These are phyloP conservation scores for Primulina tabacum DNA, from an alignment of 257 asterid genomes.

Conservation along the genomic window DNA sequence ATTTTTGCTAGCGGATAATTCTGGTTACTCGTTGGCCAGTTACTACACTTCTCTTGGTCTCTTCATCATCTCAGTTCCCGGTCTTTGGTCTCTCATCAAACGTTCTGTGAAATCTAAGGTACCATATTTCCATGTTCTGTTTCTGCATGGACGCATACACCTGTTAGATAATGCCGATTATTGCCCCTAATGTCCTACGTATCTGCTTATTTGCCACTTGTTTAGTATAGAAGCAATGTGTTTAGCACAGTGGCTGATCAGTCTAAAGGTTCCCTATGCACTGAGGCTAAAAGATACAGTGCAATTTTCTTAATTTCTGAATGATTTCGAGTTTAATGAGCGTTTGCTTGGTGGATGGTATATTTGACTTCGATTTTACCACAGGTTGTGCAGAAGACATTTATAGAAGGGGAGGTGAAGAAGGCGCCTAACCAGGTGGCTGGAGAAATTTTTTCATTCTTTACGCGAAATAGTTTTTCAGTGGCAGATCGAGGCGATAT, in stretches of 20 bases:
- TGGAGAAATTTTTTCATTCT: constrained; percentile 84
- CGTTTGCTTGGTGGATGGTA: neutral
- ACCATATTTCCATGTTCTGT: neutral
- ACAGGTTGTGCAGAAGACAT: constrained; percentile 89
- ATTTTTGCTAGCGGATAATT: constrained; percentile 57
- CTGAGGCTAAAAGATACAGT: too few relatives aligned
- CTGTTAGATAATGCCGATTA: neutral
- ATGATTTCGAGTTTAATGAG: neutral
- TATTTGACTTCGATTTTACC: constrained; percentile 21
- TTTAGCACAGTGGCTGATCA: too few relatives aligned
- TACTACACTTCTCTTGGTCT: constrained; percentile 95
- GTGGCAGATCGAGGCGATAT: constrained; percentile 85
- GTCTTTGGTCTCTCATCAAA: constrained; percentile 97
- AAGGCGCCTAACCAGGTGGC: constrained; percentile 69
- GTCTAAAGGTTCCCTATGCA: too few relatives aligned
- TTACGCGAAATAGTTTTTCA: constrained; percentile 76
- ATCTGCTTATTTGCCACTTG: neutral
- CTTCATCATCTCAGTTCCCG: constrained; percentile 91
- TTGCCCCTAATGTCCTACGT: neutral
- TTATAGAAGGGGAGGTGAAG: constrained; percentile 51
- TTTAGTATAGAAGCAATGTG: too few relatives aligned
- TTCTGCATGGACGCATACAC: neutral
- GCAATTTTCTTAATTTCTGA: neutral
- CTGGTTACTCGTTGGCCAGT: constrained; percentile 83
- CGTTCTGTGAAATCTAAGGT: constrained; percentile 98